Evolutionary conservation across 2,329 filamentous ascomycete species (phyloP).

Genomic region (Stemphylium lycopersici): DNA sequence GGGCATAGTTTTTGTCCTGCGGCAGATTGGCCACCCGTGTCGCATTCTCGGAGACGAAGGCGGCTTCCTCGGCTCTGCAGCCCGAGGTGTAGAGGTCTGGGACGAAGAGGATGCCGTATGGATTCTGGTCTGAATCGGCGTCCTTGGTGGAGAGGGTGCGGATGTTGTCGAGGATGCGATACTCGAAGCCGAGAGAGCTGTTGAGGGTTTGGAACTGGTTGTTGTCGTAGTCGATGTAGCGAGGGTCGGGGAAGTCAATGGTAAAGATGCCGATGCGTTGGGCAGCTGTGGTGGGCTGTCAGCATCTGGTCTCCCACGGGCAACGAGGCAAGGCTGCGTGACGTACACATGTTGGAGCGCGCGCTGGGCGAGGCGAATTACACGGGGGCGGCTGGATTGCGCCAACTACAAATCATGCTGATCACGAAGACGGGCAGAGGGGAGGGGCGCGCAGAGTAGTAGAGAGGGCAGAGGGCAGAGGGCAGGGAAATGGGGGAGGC

Average conservation of each 20-base stretch:
- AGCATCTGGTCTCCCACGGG: neutral
- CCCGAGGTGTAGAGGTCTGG: conserved; percentile 69
- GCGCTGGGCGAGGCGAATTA: conserved; percentile 19
- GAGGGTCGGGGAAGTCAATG: conserved; percentile 46
- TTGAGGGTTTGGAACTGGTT: conserved; percentile 41
- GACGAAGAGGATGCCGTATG: conserved; percentile 84
- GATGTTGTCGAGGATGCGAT: conserved; percentile 61
- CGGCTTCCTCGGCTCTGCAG: conserved; percentile 67
- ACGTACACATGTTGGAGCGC: conserved; percentile 49
- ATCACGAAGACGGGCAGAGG: neutral
- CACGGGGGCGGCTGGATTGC: conserved; percentile 13
- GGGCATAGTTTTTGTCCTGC: conserved; percentile 67
- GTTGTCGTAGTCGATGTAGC: conserved; percentile 34
- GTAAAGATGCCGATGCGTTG: conserved; percentile 45
- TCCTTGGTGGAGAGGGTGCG: conserved; percentile 77
- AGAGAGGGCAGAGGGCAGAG: neutral
- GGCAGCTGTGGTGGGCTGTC: conserved; percentile 34
- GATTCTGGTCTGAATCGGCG: conserved; percentile 64
- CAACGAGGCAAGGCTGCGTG: conserved; percentile 15
- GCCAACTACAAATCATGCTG: conserved; percentile 26
- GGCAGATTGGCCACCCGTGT: conserved; percentile 74
- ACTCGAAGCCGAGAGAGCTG: conserved; percentile 44
- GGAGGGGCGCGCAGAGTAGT: no score
- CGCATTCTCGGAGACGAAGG: conserved; percentile 75
- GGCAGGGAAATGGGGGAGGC: neutral